Percentiles rank a stretch among this genome's conserved stretches.
Evolutionary conservation across 352 stramenopile genomes (phyloP).

Genomic region (Phytophthora podocarpi): DNA sequence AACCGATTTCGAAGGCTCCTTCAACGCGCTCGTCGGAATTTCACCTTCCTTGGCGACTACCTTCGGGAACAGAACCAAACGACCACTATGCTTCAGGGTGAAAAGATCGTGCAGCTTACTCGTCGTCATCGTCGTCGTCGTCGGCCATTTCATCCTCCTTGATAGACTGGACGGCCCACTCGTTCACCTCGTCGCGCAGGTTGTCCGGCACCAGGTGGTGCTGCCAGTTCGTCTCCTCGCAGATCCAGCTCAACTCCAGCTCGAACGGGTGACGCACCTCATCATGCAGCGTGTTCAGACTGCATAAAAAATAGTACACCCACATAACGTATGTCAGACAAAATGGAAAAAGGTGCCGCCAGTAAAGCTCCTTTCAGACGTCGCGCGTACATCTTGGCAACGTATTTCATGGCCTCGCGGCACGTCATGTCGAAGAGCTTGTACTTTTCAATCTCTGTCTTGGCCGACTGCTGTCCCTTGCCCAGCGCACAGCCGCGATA

Average conservation of each 20-base stretch:
- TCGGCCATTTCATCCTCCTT: constrained; percentile 90
- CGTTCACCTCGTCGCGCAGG: constrained; percentile 85
- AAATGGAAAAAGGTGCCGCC: not conserved
- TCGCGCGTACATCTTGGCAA: constrained; percentile 96
- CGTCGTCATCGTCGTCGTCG: constrained; percentile 84
- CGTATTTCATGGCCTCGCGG: constrained; percentile 97
- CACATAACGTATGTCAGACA: not conserved
- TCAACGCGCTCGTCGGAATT: not conserved
- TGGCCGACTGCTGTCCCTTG: constrained; percentile 97
- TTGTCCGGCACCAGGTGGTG: constrained; percentile 93
- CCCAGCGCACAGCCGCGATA: constrained; percentile 97
- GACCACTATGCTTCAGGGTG: constrained; percentile 13
- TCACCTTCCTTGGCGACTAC: not conserved
- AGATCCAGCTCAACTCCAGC: constrained; percentile 98
- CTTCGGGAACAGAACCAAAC: not conserved
- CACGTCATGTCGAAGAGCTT: constrained; percentile 95
- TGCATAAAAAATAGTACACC: constrained; percentile 31
- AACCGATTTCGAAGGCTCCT: constrained; percentile 6
- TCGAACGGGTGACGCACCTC: constrained; percentile 98
- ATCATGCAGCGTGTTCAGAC: constrained; percentile 96
- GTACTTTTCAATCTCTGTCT: constrained; percentile 99
- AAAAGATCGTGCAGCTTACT: constrained; percentile 32
- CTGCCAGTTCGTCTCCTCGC: constrained; percentile 95
- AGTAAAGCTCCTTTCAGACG: not conserved
- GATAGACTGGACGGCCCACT: constrained; percentile 86